phyloP scores from a whole-genome alignment of 345 rosid genomes.

The Rhizophora mangle region DNA sequence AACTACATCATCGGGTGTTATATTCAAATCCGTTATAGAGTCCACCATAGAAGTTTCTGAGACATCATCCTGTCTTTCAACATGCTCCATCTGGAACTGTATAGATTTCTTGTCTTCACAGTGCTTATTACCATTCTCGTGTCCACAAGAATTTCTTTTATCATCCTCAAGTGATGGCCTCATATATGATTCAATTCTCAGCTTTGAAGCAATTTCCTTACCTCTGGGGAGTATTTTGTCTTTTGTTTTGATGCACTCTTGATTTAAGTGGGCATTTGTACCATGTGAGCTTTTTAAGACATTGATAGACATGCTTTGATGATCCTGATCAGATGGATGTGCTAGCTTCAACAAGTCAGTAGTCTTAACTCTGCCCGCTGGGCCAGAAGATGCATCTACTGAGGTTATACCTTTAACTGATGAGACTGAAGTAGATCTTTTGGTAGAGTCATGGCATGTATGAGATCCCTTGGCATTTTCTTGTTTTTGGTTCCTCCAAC shows the following conservation, averaged over 20 bases:
- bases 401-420: conserved; percentile 20
- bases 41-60: conserved; percentile 35
- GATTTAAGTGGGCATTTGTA: conserved; percentile 15
- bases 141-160: conserved; percentile 29
- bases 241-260: conserved; percentile 11
- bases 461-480: conserved; percentile 22
- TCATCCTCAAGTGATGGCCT: conserved; percentile 27
- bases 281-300: conserved; percentile 15
- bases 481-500: conserved; percentile 18
- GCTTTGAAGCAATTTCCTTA: conserved; percentile 24
- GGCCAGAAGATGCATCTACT: conserved; percentile 19
- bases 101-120: conserved; percentile 15
- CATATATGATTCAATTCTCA: conserved; percentile 35
- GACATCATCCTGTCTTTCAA: conserved; percentile 19
- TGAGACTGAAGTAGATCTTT: conserved; percentile 23
- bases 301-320: conserved; percentile 26
- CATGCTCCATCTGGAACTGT: conserved; percentile 12
- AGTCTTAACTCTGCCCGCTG: conserved; percentile 22
- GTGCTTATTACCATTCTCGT: conserved; percentile 22
- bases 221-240: conserved; percentile 20
- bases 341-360: conserved; percentile 28
- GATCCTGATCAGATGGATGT: conserved; percentile 31
- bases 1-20: conserved; percentile 57
- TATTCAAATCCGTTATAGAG: conserved; percentile 34
- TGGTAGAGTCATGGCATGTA: conserved; percentile 19